Conservation (phyloP, 305 asterid genomes). For the Fraxinus sp. region DNA sequence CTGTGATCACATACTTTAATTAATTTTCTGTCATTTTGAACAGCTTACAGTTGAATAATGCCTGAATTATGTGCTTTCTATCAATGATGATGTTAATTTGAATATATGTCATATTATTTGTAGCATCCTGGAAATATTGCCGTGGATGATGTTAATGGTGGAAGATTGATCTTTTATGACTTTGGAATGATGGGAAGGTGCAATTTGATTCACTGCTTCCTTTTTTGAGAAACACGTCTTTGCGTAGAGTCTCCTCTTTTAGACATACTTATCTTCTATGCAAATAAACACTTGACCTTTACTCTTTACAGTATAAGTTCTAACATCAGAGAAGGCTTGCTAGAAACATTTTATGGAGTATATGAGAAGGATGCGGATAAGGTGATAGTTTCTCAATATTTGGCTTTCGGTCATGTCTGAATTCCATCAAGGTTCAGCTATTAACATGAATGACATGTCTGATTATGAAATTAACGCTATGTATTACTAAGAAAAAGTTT, state of each 20-base stretch:
- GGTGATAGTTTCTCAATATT: slow-evolving; percentile 40
- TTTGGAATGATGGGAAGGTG: slow-evolving; percentile 99
- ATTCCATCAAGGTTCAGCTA: background rate
- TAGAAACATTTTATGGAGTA: slow-evolving; percentile 93
- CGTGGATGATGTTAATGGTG: slow-evolving; percentile 96
- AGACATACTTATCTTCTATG: slow-evolving; percentile 15
- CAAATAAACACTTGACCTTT: slow-evolving; percentile 15
- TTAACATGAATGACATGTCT: slow-evolving; percentile 3
- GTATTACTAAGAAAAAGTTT: slow-evolving; percentile 3
- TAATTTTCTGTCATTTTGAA: background rate
- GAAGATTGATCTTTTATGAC: slow-evolving; percentile 91
- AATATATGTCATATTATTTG: slow-evolving; percentile 5
- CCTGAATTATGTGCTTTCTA: slow-evolving; percentile 9
- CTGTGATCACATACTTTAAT: background rate
- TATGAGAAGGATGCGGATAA: slow-evolving; percentile 90
- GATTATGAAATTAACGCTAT: background rate
- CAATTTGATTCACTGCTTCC: slow-evolving; percentile 6
- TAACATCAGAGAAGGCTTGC: slow-evolving; percentile 89
- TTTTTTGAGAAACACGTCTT: background rate
- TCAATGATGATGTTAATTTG: slow-evolving; percentile 4
- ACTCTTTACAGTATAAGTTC: slow-evolving; percentile 76
- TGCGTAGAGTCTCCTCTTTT: background rate
- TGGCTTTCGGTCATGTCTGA: background rate
- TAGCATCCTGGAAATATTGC: slow-evolving; percentile 99
- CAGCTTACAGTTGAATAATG: background rate